Conservation (phyloP, 805 yeast genomes). For the Saccharomyces kudriavzevii region DNA sequence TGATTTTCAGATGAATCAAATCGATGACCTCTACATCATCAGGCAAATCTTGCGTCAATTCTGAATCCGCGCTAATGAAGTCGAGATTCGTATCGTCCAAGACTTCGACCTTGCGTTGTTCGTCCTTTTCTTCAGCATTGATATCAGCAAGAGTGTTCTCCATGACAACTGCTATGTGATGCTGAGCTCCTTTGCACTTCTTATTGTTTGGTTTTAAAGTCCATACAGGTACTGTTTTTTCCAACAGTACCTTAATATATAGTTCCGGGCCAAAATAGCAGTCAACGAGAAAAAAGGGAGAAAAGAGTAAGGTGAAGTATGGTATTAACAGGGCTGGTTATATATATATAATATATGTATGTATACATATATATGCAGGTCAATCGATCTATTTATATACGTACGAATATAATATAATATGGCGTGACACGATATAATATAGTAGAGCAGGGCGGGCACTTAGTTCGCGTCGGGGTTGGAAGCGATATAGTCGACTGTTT, state of each 20-base stretch:
- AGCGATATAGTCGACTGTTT: slow-evolving; percentile 80
- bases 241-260: background rate
- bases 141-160: background rate
- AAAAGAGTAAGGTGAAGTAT: background rate
- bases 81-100: slow-evolving; percentile 37
- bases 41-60: slow-evolving; percentile 48
- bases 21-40: slow-evolving; percentile 56
- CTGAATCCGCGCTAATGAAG: slow-evolving; percentile 58
- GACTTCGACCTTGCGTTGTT: slow-evolving; percentile 6
- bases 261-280: background rate
- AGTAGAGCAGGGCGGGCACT: background rate
- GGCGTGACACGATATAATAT: background rate
- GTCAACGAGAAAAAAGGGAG: background rate
- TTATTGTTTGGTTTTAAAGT: background rate
- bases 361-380: background rate
- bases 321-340: background rate
- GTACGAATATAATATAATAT: background rate
- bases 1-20: slow-evolving; percentile 61
- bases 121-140: background rate
- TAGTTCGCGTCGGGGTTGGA: slow-evolving; percentile 48
- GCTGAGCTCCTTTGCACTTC: background rate
- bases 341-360: background rate
- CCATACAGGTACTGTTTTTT: background rate
- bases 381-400: background rate
- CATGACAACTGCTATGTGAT: background rate